A percentile compares a stretch with the other conserved stretches of the same genome.
phyloP scores from a whole-genome alignment of 2,329 filamentous ascomycete genomes.

The Colletotrichum simmondsii region DNA sequence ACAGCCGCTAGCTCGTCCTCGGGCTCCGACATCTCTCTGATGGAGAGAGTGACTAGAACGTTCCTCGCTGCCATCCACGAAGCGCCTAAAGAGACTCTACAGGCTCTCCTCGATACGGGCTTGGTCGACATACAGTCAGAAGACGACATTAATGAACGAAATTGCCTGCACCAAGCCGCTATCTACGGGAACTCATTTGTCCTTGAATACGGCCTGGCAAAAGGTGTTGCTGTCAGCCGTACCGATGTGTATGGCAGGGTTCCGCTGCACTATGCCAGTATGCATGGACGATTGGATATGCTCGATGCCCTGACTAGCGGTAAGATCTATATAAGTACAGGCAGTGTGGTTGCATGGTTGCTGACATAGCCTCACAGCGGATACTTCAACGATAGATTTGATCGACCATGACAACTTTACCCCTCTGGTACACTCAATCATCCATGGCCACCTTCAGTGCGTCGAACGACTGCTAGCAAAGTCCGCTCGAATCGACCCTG shows the following conservation, averaged over 20 bases:
- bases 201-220: slow-evolving; percentile 78
- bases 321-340: slow-evolving; percentile 43
- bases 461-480: slow-evolving; percentile 81
- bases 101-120: slow-evolving; percentile 80
- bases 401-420: slow-evolving; percentile 99
- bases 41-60: slow-evolving; percentile 85
- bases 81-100: slow-evolving; percentile 80
- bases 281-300: slow-evolving; percentile 91
- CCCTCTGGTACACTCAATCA: slow-evolving; percentile 93
- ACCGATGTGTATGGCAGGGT: slow-evolving; percentile 95
- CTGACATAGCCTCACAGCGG: slow-evolving; percentile 55
- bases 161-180: slow-evolving; percentile 95
- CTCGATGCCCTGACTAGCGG: slow-evolving; percentile 77
- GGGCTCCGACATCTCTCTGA: slow-evolving; percentile 61
- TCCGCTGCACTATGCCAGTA: slow-evolving; percentile 94
- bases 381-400: slow-evolving; percentile 81
- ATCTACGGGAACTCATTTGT: slow-evolving; percentile 90
- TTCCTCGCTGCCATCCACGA: slow-evolving; percentile 92
- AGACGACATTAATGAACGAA: slow-evolving; percentile 97
- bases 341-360: slow-evolving; percentile 16
- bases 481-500: slow-evolving; percentile 86
- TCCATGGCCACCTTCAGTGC: slow-evolving; percentile 84
- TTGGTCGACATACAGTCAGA: slow-evolving; percentile 92
- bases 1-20: slow-evolving; percentile 63
- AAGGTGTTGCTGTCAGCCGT: slow-evolving; percentile 79